Base-by-base conservation (phyloP, 495 filamentous ascomycete species). In the Stereocaulon alpinum region DNA sequence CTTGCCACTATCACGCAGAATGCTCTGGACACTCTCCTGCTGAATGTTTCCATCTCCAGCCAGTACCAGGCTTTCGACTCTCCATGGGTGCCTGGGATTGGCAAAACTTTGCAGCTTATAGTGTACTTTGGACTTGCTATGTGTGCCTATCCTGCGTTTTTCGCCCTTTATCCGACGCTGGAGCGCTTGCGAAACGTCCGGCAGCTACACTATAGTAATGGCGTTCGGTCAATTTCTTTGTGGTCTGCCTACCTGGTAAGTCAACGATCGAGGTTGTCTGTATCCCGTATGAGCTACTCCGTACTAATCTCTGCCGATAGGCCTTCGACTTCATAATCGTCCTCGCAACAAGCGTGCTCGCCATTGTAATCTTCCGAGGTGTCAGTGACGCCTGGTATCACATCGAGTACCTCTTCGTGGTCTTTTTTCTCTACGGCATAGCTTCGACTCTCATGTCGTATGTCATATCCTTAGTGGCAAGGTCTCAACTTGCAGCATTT, bases 131-230 rank as follows among this genome's bases (percentile, higher is more conserved):
- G 86, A 29, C 76, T 95, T 2, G 86, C 82, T 17, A 82, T 91
- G 74, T 76, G 79, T 18, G 83, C 82, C 0, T 93, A 83, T 67
- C 90, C 90, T 6, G 88, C 82, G 29, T 89, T 95, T 73, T 94
- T 93, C 64, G 82, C 86, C 1, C 77, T 95, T 18, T 95, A 95
- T 71, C 87, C 88, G 27, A 93, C 88, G 3, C 68, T 86, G 5
- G 90, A 95, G 69, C 78, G 90, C 12, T 74, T 88, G 12, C 71
- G 84, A 10, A 85, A 89, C 55, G 86, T 96, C 34, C 77, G 91
- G 37, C 86, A 86, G 15, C 73, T 96, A 45, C 86, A 96, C 65
- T 96, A 92, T 71, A 90, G 86, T 50, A 94, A 92, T 66, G 88
- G 65, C 29, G 87, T 89, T 12, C 75, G 84, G 40, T 78, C 80